These are phyloP conservation scores for Elsinoe batatas DNA, from an alignment of 2,329 filamentous ascomycete species.

Conservation along the genomic window DNA sequence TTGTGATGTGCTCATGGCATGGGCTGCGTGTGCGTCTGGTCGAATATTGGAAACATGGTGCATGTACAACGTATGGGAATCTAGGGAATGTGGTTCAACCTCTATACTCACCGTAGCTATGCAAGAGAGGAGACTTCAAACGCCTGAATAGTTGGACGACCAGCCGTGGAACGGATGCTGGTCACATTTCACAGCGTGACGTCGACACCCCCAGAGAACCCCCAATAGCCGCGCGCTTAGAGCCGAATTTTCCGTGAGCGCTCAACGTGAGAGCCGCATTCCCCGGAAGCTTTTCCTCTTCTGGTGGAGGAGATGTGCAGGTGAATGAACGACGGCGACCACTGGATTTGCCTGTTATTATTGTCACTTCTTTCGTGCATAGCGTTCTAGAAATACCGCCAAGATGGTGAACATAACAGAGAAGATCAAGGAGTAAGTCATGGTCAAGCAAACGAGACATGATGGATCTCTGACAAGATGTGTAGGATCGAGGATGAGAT, in stretches of 20 bases:
- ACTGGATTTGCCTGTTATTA: background rate
- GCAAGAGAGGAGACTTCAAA: background rate
- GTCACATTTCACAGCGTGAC: background rate
- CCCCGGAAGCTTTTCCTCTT: background rate
- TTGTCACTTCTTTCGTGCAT: background rate
- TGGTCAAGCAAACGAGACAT: background rate
- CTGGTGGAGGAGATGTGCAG: no score
- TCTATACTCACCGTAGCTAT: background rate
- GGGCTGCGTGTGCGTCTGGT: background rate
- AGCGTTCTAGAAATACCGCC: slow-evolving; percentile 15
- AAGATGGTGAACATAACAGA: slow-evolving; percentile 98
- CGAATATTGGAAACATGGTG: background rate
- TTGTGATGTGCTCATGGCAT: background rate
- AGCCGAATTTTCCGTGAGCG: background rate
- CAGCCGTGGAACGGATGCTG: background rate
- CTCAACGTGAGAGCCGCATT: background rate
- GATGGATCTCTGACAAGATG: slow-evolving; percentile 8
- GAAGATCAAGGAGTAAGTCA: slow-evolving; percentile 92
- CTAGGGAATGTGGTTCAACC: background rate
- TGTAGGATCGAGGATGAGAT: slow-evolving; percentile 98
- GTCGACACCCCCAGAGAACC: background rate
- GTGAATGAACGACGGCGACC: background rate
- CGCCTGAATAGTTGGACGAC: background rate
- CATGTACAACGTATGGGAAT: background rate
- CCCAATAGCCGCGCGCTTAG: slow-evolving; percentile 1